These are phyloP conservation scores for Silene vulgaris DNA, from an alignment of 179 eudicot genomes.

Conservation along the genomic window DNA sequence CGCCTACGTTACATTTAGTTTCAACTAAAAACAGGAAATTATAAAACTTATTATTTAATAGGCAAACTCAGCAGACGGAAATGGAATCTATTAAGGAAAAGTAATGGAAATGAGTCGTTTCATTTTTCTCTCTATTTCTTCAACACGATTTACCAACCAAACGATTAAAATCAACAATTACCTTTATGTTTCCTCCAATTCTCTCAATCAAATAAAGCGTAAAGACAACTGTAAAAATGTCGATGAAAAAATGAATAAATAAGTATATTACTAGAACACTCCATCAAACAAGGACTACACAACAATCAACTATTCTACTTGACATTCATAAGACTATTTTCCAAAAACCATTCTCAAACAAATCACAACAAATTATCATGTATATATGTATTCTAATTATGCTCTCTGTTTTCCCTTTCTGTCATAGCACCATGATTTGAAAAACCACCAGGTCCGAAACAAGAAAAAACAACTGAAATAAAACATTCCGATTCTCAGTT, in stretches of 20 bases:
- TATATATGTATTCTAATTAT: conserved; percentile 19
- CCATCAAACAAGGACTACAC: conserved; percentile 16
- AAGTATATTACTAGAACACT: neutral
- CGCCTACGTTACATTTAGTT: too few species aligned
- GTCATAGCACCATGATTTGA: conserved; percentile 1
- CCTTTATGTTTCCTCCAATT: neutral
- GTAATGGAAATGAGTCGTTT: too few species aligned
- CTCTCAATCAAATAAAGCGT: neutral
- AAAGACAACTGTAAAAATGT: neutral
- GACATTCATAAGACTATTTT: conserved; percentile 18
- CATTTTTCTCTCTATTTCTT: too few species aligned
- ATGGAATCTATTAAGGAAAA: too few species aligned
- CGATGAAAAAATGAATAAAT: conserved; percentile 7
- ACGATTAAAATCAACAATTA: too few species aligned
- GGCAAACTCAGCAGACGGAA: too few species aligned
- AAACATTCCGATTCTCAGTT: conserved; percentile 1
- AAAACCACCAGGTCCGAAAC: conserved; percentile 14
- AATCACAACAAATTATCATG: conserved; percentile 20
- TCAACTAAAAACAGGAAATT: too few species aligned
- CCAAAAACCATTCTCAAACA: conserved; percentile 25
- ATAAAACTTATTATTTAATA: too few species aligned
- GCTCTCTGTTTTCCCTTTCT: neutral
- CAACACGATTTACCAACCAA: too few species aligned
- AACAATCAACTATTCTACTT: conserved; percentile 26
- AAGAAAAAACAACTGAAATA: too few species aligned